A percentile compares a stretch with the other conserved stretches of the same genome.
These are phyloP conservation scores for Trichothecium roseum DNA, from an alignment of 2,329 filamentous ascomycete genomes.

Conservation along the genomic window DNA sequence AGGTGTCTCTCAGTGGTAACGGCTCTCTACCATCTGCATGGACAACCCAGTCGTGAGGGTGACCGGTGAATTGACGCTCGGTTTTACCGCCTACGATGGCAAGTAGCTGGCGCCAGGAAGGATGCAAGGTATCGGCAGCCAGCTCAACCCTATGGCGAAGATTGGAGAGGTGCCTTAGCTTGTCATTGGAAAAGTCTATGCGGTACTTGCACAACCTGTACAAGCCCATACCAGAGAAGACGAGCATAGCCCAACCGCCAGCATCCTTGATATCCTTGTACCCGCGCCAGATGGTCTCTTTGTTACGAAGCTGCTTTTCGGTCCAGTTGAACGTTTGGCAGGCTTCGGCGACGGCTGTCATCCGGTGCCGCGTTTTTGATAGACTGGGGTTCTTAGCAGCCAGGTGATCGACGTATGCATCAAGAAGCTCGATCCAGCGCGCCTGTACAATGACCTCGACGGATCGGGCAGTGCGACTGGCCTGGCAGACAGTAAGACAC, in stretches of 20 bases:
- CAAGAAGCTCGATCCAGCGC: slow-evolving; percentile 44
- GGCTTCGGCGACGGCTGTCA: slow-evolving; percentile 40
- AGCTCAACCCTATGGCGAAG: slow-evolving; percentile 35
- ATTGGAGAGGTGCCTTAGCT: slow-evolving; percentile 28
- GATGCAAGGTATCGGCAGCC: slow-evolving; percentile 40
- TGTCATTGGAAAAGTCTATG: slow-evolving; percentile 29
- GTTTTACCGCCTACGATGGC: slow-evolving; percentile 31
- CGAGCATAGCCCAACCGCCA: slow-evolving; percentile 43
- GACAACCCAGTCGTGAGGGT: slow-evolving; percentile 42
- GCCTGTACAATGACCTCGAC: slow-evolving; percentile 50
- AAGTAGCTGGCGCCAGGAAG: slow-evolving; percentile 40
- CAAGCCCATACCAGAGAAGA: slow-evolving; percentile 47
- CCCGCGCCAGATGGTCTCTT: slow-evolving; percentile 40
- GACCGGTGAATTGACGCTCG: slow-evolving; percentile 29
- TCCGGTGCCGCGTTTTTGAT: slow-evolving; percentile 36
- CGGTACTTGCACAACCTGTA: slow-evolving; percentile 52
- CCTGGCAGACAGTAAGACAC: slow-evolving; percentile 21
- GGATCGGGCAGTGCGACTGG: slow-evolving; percentile 42
- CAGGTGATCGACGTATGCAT: slow-evolving; percentile 34
- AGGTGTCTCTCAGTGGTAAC: slow-evolving; percentile 32
- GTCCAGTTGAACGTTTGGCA: slow-evolving; percentile 43
- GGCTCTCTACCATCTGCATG: slow-evolving; percentile 26
- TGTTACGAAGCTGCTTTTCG: slow-evolving; percentile 46
- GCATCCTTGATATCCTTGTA: slow-evolving; percentile 48
- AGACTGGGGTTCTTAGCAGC: slow-evolving; percentile 25